Conservation (phyloP, 1,139 yeast species). For the Suhomyces choctaworum region DNA sequence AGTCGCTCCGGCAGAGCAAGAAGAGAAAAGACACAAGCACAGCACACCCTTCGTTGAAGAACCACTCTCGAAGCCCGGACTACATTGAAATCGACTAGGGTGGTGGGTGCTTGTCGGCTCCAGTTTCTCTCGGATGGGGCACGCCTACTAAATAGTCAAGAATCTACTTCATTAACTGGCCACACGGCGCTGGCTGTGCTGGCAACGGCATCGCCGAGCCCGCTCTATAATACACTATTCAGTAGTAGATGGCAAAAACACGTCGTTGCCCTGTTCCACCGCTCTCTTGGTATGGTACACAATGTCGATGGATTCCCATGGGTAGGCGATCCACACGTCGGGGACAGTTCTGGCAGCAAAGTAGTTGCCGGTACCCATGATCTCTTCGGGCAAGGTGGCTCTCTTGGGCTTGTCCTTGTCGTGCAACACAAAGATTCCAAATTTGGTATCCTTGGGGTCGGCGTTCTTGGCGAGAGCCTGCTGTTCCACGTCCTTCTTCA, state of each 20-base stretch:
- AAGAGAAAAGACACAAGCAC: conserved; percentile 66
- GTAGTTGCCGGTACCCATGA: conserved; percentile 68
- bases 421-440: conserved; percentile 89
- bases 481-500: conserved; percentile 74
- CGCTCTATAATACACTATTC: conserved; percentile 13
- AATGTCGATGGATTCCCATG: conserved; percentile 94
- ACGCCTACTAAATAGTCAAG: no score
- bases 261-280: conserved; percentile 66
- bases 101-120: background rate
- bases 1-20: conserved; percentile 68
- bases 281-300: conserved; percentile 84
- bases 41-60: conserved; percentile 44
- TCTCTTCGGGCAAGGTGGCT: conserved; percentile 69
- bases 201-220: background rate
- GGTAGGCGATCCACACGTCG: conserved; percentile 96
- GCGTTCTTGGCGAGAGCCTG: conserved; percentile 23
- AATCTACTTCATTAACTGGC: background rate
- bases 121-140: no score
- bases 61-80: conserved; percentile 67
- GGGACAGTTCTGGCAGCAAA: conserved; percentile 90
- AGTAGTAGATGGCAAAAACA: conserved; percentile 43
- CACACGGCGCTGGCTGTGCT: background rate
- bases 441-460: conserved; percentile 57
- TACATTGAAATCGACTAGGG: conserved; percentile 67
- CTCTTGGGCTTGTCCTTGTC: conserved; percentile 88